Base-by-base conservation (phyloP, 805 yeast species). In the Lipomyces starkeyi region DNA sequence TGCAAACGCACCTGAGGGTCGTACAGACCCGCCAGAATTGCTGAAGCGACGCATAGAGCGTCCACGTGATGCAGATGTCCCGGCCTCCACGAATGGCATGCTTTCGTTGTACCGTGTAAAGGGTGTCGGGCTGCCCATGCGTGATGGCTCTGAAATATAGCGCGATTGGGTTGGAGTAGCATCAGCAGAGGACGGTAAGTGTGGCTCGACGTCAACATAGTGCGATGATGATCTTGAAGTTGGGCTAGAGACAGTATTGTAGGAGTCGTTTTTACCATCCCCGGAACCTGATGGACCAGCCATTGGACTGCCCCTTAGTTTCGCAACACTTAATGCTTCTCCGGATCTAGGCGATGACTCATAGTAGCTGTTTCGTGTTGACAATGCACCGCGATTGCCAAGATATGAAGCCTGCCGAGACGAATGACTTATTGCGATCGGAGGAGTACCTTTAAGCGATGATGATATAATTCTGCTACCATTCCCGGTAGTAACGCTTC, bases 191-290 rank as follows among this genome's bases (percentile, higher is more conserved):
- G 40, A 43, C 34, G 66, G 60, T 2, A 56, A 20, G 2, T 34
- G 68, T 7, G 71, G 66, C 37, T 55, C 47, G 22, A 62, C 67
- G 32, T 68, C 70, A 20, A 65, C 67, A 27, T 66, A 66, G 29
- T 53, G 43, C 14, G 70, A 68, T n/a, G 69, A 60, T 17, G 61
- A 47, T 3, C 61, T 34, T 4, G 67, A 67, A 1, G 59, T 3
- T 29, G 59, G 40, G 20, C 7, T 9, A 2, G 56, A 53, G 3
- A 1, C 14, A 22, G 56, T 13, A 13, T 13, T 53, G 56, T 9
- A 5, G 8, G n/a, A 22, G 7, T 22, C 56, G 17, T 53, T 25
- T 29, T 22, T 25, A 29, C 34, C 17, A 53, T 29, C 56, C 29
- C 13, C 13, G 5, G 49, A 43, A 43, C 49, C 11, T 13, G 49